Evolutionary conservation across 169 alveolate species (phyloP).

Genomic region (Plasmodium chabaudi): DNA sequence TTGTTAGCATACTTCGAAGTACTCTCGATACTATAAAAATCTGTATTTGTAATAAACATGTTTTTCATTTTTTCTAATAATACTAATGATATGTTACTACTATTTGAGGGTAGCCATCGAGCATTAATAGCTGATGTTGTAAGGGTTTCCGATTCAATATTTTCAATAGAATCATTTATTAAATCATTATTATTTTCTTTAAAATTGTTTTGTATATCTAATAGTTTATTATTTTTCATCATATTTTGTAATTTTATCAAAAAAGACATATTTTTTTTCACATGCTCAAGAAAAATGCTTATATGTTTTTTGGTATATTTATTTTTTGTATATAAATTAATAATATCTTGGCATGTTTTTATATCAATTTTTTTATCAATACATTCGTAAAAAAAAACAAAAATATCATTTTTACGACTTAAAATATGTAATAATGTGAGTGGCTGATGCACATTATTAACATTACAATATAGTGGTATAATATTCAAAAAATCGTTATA

Average conservation of each 20-base stretch:
- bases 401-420: constrained; percentile 63
- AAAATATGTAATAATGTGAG: constrained; percentile 49
- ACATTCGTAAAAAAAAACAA: constrained; percentile 57
- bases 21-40: constrained; percentile 13
- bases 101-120: no score
- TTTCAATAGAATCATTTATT: no score
- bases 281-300: constrained; percentile 30
- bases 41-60: constrained; percentile 17
- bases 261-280: constrained; percentile 2
- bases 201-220: not conserved
- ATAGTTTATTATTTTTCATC: not conserved
- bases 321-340: constrained; percentile 61
- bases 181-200: not conserved
- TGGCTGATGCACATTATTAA: constrained; percentile 66
- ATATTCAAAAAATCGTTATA: constrained; percentile 56
- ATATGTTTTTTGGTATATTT: constrained; percentile 54
- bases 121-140: no score
- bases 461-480: constrained; percentile 50
- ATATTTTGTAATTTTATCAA: constrained; percentile 24
- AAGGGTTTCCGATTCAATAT: no score
- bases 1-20: constrained; percentile 1
- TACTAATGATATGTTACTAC: not conserved
- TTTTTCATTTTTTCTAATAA: constrained; percentile 16
- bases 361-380: constrained; percentile 67
- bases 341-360: constrained; percentile 58